These are phyloP conservation scores for Yamadazyma dendronema DNA, from an alignment of 1,139 yeast species.

Conservation along the genomic window DNA sequence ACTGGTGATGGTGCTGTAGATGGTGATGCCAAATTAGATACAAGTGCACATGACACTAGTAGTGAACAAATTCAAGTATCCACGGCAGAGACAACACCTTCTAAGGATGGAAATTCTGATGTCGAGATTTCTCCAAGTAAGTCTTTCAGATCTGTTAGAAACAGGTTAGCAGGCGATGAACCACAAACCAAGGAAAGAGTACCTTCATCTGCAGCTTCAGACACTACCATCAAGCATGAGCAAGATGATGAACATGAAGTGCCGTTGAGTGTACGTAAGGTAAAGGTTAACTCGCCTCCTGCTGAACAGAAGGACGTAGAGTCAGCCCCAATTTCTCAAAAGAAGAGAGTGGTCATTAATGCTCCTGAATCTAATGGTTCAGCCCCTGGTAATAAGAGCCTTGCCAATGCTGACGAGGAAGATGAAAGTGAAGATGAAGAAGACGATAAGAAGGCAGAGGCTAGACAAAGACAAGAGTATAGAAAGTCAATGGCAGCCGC, in stretches of 20 bases:
- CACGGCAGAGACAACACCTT: conserved; percentile 34
- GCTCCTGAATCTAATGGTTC: conserved; percentile 3
- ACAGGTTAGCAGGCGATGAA: conserved; percentile 12
- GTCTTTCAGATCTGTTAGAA: conserved; percentile 20
- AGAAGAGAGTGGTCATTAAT: conserved; percentile 4
- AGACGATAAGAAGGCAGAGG: conserved; percentile 28
- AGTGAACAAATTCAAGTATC: conserved; percentile 22
- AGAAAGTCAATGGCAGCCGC: conserved; percentile 54
- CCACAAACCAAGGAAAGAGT: conserved; percentile 12
- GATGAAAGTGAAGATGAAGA: conserved; percentile 19
- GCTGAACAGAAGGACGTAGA: not conserved
- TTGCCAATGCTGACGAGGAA: conserved; percentile 5
- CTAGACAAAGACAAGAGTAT: conserved; percentile 47
- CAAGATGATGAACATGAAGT: conserved; percentile 6
- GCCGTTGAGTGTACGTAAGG: conserved; percentile 2
- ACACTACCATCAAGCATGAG: conserved; percentile 18
- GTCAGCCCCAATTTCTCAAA: not conserved
- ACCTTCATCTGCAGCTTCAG: conserved; percentile 22
- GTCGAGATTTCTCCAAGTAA: conserved; percentile 14
- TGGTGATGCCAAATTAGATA: conserved; percentile 5
- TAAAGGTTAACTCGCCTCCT: conserved; percentile 1
- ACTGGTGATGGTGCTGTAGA: not conserved
- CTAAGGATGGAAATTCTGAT: conserved; percentile 22
- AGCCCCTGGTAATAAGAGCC: not conserved
- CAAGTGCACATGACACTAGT: conserved; percentile 15